A percentile compares a stretch with the other conserved stretches of the same genome.
These are phyloP conservation scores for Corinectria fuckeliana DNA, from an alignment of 2,329 filamentous ascomycete species.

Conservation along the genomic window DNA sequence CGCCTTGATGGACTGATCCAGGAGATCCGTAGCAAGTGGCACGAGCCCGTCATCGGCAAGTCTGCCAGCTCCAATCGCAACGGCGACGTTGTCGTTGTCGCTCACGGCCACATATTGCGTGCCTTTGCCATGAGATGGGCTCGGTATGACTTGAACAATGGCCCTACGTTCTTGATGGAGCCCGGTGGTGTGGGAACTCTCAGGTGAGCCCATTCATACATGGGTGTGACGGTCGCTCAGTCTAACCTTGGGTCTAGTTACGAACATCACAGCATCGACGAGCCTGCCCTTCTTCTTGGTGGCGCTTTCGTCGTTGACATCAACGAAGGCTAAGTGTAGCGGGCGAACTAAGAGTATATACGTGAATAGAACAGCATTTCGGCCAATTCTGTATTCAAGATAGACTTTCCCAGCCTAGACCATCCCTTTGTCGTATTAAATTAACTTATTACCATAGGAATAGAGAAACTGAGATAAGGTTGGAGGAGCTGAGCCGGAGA, in stretches of 20 bases:
- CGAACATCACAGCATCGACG: constrained; percentile 78
- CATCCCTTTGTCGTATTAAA: too few relatives aligned
- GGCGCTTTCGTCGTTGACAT: constrained; percentile 68
- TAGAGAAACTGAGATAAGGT: neutral
- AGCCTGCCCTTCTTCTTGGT: constrained; percentile 81
- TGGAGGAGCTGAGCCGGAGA: neutral
- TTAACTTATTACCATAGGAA: too few relatives aligned
- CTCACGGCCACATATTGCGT: constrained; percentile 87
- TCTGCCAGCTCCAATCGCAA: constrained; percentile 46
- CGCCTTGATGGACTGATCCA: constrained; percentile 78
- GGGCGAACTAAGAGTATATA: neutral
- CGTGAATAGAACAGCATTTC: neutral
- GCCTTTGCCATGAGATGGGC: constrained; percentile 90
- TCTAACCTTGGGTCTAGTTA: constrained; percentile 59
- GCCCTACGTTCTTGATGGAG: constrained; percentile 83
- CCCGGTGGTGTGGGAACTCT: constrained; percentile 84
- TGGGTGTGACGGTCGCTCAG: neutral
- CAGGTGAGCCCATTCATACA: constrained; percentile 58
- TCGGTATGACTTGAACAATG: constrained; percentile 74
- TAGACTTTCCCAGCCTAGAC: neutral
- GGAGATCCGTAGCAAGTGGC: constrained; percentile 73
- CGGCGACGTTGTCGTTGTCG: constrained; percentile 68
- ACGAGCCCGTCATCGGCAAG: constrained; percentile 66
- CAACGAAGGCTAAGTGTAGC: constrained; percentile 16
- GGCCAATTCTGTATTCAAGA: too few relatives aligned